These are phyloP conservation scores for Henckelia pumila DNA, from an alignment of 257 asterid genomes.

Conservation along the genomic window DNA sequence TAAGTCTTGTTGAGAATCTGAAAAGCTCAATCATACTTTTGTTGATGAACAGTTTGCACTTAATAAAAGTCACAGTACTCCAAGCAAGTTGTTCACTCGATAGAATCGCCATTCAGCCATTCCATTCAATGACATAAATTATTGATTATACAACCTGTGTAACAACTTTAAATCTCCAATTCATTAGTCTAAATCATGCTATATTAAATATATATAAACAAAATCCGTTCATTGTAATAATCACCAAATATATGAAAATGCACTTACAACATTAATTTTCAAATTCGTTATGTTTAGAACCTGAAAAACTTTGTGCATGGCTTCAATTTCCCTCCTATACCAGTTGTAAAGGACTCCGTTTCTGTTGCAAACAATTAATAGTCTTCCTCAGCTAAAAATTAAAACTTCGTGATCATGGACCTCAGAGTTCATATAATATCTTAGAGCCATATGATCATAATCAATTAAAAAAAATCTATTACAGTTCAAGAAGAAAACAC, in stretches of 20 bases:
- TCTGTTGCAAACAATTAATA: constrained; percentile 74
- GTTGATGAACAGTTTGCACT: constrained; percentile 35
- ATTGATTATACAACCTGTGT: constrained; percentile 52
- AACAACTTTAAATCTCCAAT: constrained; percentile 49
- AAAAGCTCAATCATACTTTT: constrained; percentile 27
- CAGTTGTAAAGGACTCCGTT: constrained; percentile 69
- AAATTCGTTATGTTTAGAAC: constrained; percentile 76
- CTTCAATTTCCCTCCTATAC: constrained; percentile 92
- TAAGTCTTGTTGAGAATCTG: constrained; percentile 10
- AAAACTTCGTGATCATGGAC: constrained; percentile 35
- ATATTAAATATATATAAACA: constrained; percentile 17
- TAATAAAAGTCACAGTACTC: constrained; percentile 25
- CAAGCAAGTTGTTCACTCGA: constrained; percentile 24
- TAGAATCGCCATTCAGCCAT: constrained; percentile 10
- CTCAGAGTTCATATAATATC: constrained; percentile 31
- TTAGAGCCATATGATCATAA: constrained; percentile 23
- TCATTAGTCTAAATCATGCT: constrained; percentile 45
- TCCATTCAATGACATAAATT: constrained; percentile 30
- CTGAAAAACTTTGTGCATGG: constrained; percentile 95
- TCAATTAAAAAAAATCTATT: neutral
- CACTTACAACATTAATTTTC: constrained; percentile 30
- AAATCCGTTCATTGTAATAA: neutral
- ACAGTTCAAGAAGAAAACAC: no score
- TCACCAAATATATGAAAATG: neutral
- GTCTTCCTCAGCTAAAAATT: constrained; percentile 48